Conservation (phyloP, 805 yeast genomes). For the Saturnispora saitoi region DNA sequence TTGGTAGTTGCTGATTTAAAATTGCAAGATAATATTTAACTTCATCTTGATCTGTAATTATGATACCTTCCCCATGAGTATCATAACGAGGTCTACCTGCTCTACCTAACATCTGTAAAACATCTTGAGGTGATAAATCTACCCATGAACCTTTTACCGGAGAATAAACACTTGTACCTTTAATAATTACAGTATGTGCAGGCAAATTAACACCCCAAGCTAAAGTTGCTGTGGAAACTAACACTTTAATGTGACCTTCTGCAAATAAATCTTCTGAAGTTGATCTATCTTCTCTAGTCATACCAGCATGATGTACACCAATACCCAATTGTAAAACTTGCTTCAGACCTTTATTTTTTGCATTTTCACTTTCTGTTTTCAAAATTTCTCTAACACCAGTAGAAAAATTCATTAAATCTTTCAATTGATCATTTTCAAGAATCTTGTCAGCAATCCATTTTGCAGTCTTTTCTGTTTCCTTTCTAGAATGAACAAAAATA, state of each 20-base stretch:
- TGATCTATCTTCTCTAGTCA: conserved; percentile 61
- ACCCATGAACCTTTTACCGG: conserved; percentile 88
- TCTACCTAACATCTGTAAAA: conserved; percentile 94
- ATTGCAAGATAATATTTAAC: conserved; percentile 83
- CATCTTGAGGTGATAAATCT: conserved; percentile 90
- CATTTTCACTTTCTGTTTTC: conserved; percentile 49
- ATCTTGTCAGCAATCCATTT: conserved; percentile 58
- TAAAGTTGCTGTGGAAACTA: conserved; percentile 85
- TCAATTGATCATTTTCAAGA: conserved; percentile 43
- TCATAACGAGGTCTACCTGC: conserved; percentile 97
- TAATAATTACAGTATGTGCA: conserved; percentile 87
- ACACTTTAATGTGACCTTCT: conserved; percentile 72
- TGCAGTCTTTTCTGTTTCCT: conserved; percentile 84
- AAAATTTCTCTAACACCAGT: conserved; percentile 57
- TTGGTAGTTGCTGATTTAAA: conserved; percentile 85
- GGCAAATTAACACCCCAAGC: conserved; percentile 98
- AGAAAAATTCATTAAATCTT: conserved; percentile 36
- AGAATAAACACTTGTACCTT: conserved; percentile 89
- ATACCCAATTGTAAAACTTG: conserved; percentile 62
- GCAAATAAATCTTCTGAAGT: conserved; percentile 82
- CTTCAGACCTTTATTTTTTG: conserved; percentile 45
- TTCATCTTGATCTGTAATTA: conserved; percentile 80
- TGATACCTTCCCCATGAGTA: conserved; percentile 85
- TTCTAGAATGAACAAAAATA: conserved; percentile 88
- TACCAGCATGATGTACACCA: conserved; percentile 91